A percentile compares a stretch with the other conserved stretches of the same genome.
phyloP scores from a whole-genome alignment of 2,329 filamentous ascomycete genomes.

The Colletotrichum trifolii region DNA sequence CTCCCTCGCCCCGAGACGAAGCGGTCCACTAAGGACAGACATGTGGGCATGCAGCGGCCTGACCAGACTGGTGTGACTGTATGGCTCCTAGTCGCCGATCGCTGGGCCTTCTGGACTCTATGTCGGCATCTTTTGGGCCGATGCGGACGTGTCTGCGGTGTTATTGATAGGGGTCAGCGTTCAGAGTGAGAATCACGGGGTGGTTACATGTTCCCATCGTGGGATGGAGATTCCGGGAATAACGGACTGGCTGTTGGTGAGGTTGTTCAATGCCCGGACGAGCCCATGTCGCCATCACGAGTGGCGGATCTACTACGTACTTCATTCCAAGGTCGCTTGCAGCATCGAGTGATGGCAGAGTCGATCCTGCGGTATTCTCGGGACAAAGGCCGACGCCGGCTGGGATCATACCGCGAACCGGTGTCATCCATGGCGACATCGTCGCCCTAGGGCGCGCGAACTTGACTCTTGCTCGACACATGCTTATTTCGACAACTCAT shows the following conservation, averaged over 20 bases:
- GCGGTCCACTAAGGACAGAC: conserved; percentile 27
- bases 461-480: background rate
- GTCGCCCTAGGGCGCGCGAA: background rate
- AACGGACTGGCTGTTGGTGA: no score
- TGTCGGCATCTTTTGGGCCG: conserved; percentile 37
- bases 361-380: no score
- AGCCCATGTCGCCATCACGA: no score
- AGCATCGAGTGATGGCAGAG: background rate
- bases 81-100: conserved; percentile 16
- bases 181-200: no score
- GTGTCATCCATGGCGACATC: conserved; percentile 8
- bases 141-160: conserved; percentile 9
- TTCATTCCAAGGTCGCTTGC: no score
- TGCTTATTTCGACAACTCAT: background rate
- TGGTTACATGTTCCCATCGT: no score
- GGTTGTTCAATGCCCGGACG: no score
- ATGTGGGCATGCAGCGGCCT: conserved; percentile 21
- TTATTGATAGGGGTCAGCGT: background rate
- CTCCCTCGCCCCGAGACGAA: background rate
- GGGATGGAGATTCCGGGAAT: no score
- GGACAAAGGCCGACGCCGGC: no score
- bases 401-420: conserved; percentile 2
- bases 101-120: conserved; percentile 2
- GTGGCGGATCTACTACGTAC: no score
- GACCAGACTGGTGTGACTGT: conserved; percentile 8